Evolutionary conservation across 73 alveolate genomes (phyloP).

Genomic region (Halteria grandinella): DNA sequence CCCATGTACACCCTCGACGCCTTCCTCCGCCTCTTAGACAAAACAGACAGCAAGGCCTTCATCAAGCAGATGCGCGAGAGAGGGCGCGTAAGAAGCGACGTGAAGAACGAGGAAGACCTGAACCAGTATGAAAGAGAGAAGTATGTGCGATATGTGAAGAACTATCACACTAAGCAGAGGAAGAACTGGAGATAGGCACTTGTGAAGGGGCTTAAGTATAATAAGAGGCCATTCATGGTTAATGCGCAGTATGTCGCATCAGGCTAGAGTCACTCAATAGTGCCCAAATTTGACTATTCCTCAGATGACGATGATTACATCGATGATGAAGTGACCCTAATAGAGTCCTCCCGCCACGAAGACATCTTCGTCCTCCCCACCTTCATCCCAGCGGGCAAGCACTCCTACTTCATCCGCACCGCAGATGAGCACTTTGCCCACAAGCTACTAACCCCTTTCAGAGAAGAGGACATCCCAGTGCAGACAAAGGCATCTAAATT

Average conservation of each 20-base stretch:
- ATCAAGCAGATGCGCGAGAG: neutral
- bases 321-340: neutral
- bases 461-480: slow-evolving; percentile 64
- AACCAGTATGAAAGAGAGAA: neutral
- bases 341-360: neutral
- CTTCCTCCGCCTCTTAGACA: neutral
- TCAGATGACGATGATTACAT: neutral
- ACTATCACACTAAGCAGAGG: neutral
- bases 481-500: slow-evolving; percentile 1
- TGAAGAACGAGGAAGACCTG: neutral
- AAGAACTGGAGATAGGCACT: neutral
- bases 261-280: too few relatives aligned
- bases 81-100: neutral
- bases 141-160: neutral
- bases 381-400: slow-evolving; percentile 34
- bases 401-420: neutral
- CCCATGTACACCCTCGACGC: neutral
- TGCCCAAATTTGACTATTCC: neutral
- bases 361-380: slow-evolving; percentile 32
- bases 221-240: neutral
- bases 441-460: slow-evolving; percentile 20
- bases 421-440: slow-evolving; percentile 13
- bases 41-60: neutral
- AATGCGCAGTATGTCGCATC: too few relatives aligned
- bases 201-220: neutral